Evolutionary conservation across 352 stramenopile species (phyloP), one percentile per base, ranked within the genome.

Genomic region (Aphanomyces cochlioides): DNA sequence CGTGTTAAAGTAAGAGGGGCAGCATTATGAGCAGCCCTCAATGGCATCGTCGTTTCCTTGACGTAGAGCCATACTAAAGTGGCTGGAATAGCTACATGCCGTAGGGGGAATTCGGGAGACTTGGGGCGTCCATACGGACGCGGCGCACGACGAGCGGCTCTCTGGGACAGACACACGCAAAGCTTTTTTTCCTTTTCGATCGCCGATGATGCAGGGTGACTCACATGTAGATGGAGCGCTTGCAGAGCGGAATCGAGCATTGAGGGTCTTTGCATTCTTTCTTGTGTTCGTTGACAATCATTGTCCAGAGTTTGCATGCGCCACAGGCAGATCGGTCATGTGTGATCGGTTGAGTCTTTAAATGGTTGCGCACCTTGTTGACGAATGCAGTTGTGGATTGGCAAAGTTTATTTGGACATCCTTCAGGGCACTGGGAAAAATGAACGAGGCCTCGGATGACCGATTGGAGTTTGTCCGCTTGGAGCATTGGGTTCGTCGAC

Each of bases 241-340:
- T 61, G 47, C 81, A 88, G 15, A 82, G 75, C n/a, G 79, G 81
- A 37, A 88, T 75, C 28, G 70, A 56, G 61, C 81, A 88, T 13
- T 54, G 19, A 17, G 34, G 8, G 0, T 41, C 45, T 2, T 41
- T 39, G 70, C 81, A 88, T 7, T 59, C 73, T 7, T 64, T 57
- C 3, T 58, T 56, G 57, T 88, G 81, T 3, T 74, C 74, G 5
- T 69, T 40, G 36, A 85, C 67, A 64, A 88, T 85, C 37, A 70
- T 63, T 3, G 47, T 58, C 81, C 81, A 88, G n/a, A 88, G 75
- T 67, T 88, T 79, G 57, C 81, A 88, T n/a, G 81, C 81, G 48
- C 79, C 79, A 56, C 81, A 88, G n/a, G 47, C 74, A 13, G 64
- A 50, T 17, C 66, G 47, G 56, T 81, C 74, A 28, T 88, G 81